phyloP scores from a whole-genome alignment of 192 early-diverging fungal species.

The Borealophlyctis nickersoniae region DNA sequence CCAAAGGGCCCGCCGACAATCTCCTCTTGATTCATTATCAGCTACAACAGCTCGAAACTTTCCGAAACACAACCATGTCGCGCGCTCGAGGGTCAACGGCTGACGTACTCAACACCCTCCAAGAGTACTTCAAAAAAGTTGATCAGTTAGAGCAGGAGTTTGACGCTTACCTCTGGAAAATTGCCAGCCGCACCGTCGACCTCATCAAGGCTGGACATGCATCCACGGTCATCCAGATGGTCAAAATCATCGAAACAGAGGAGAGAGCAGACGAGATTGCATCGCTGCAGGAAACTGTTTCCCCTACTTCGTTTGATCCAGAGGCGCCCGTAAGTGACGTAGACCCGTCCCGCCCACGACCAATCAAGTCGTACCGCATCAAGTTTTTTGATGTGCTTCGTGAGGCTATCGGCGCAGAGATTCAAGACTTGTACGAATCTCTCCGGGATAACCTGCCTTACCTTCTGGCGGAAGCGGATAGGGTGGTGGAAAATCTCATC shows the following conservation, averaged over 20 bases:
- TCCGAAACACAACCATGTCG: constrained; percentile 79
- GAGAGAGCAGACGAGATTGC: constrained; percentile 84
- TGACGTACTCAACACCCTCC: constrained; percentile 82
- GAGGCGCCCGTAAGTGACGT: not conserved
- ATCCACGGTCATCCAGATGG: constrained; percentile 76
- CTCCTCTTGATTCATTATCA: constrained; percentile 86
- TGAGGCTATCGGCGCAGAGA: constrained; percentile 66
- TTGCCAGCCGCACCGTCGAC: constrained; percentile 76
- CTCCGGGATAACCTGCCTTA: constrained; percentile 58
- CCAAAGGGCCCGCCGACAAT: constrained; percentile 67
- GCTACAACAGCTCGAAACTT: constrained; percentile 76
- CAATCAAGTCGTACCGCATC: constrained; percentile 71
- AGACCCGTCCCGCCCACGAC: constrained; percentile 21
- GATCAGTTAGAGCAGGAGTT: constrained; percentile 81
- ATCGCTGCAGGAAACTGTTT: constrained; percentile 34
- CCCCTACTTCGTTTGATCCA: constrained; percentile 6
- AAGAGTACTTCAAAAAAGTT: constrained; percentile 80
- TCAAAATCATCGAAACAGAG: constrained; percentile 94
- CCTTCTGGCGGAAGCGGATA: constrained; percentile 67
- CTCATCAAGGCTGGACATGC: constrained; percentile 68
- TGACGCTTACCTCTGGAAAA: constrained; percentile 80
- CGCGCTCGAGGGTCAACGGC: constrained; percentile 61
- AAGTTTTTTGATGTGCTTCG: constrained; percentile 75
- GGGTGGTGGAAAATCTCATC: constrained; percentile 85
- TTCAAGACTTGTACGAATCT: constrained; percentile 61